Percentiles rank a stretch among this genome's conserved stretches.
phyloP scores from a whole-genome alignment of 805 yeast genomes.

The Ascoidea rubescens region DNA sequence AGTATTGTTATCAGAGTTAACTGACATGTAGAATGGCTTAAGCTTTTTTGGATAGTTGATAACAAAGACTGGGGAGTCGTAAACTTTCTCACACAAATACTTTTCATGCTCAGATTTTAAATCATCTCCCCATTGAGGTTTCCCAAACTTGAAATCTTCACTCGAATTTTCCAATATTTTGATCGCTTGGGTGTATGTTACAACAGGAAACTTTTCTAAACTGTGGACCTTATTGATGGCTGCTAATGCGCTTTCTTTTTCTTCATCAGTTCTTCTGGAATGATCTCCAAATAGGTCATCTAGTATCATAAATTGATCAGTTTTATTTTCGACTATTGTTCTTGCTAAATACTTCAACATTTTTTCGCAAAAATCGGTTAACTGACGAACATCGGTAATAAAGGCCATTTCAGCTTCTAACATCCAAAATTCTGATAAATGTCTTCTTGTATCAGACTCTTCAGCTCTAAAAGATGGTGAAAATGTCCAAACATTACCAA shows the following conservation, averaged over 20 bases:
- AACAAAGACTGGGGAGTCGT: conserved; percentile 69
- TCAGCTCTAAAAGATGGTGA: conserved; percentile 95
- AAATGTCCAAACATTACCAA: conserved; percentile 75
- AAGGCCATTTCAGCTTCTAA: conserved; percentile 82
- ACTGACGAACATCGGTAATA: conserved; percentile 37
- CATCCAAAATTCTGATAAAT: conserved; percentile 95
- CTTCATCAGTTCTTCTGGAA: conserved; percentile 25
- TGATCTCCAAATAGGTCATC: conserved; percentile 13
- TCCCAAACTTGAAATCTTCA: conserved; percentile 25
- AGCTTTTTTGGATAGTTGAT: conserved; percentile 70
- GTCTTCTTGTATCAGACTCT: conserved; percentile 79
- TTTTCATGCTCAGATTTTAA: conserved; percentile 83
- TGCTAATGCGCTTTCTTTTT: conserved; percentile 13
- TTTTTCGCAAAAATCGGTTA: conserved; percentile 52
- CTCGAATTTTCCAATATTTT: conserved; percentile 27
- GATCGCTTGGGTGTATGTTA: conserved; percentile 71
- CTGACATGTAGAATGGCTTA: conserved; percentile 89
- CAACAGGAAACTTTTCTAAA: conserved; percentile 37
- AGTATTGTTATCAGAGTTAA: conserved; percentile 27
- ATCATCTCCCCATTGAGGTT: conserved; percentile 57
- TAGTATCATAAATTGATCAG: conserved; percentile 10
- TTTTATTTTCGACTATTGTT: conserved; percentile 16
- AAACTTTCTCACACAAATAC: conserved; percentile 63
- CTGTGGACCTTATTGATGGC: no score
- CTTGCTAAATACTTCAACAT: conserved; percentile 46